Evolutionary conservation across 805 yeast genomes (phyloP).

Genomic region (Blastobotrys parvus): DNA sequence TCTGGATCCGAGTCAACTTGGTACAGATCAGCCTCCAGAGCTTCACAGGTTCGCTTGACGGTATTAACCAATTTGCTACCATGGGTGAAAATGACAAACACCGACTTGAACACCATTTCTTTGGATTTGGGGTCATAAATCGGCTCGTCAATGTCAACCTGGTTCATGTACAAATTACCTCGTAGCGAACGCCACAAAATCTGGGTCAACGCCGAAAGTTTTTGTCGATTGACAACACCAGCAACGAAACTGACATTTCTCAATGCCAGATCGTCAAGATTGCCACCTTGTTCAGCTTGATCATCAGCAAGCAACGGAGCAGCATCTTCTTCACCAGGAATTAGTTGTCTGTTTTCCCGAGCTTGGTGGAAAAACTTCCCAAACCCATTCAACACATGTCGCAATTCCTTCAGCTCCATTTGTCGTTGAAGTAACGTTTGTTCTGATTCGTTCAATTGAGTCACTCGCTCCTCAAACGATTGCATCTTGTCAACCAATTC

Average conservation of each 20-base stretch:
- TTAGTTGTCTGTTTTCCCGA: slow-evolving; percentile 24
- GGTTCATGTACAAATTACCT: slow-evolving; percentile 78
- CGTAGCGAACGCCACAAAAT: slow-evolving; percentile 88
- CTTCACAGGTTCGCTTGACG: slow-evolving; percentile 77
- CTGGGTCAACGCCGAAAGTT: slow-evolving; percentile 63
- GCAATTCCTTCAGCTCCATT: slow-evolving; percentile 59
- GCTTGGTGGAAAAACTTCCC: slow-evolving; percentile 37
- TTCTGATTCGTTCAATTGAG: slow-evolving; percentile 61
- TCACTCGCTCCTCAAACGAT: slow-evolving; percentile 63
- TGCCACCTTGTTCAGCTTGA: slow-evolving; percentile 21
- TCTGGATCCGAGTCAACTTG: slow-evolving; percentile 44
- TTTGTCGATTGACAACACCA: slow-evolving; percentile 73
- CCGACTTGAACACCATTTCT: slow-evolving; percentile 58
- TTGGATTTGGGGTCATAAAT: slow-evolving; percentile 55
- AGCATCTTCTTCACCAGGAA: slow-evolving; percentile 29
- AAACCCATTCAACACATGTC: slow-evolving; percentile 49
- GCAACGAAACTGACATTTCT: slow-evolving; percentile 46
- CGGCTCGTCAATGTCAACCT: slow-evolving; percentile 62
- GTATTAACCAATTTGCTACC: slow-evolving; percentile 67
- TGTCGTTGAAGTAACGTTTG: slow-evolving; percentile 56
- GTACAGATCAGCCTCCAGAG: slow-evolving; percentile 76
- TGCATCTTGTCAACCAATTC: slow-evolving; percentile 55
- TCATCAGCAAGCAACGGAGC: slow-evolving; percentile 34
- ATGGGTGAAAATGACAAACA: slow-evolving; percentile 86
- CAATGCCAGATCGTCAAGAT: not conserved